These are phyloP conservation scores for Saturnispora serradocipensis DNA, from an alignment of 805 yeast genomes.

Conservation along the genomic window DNA sequence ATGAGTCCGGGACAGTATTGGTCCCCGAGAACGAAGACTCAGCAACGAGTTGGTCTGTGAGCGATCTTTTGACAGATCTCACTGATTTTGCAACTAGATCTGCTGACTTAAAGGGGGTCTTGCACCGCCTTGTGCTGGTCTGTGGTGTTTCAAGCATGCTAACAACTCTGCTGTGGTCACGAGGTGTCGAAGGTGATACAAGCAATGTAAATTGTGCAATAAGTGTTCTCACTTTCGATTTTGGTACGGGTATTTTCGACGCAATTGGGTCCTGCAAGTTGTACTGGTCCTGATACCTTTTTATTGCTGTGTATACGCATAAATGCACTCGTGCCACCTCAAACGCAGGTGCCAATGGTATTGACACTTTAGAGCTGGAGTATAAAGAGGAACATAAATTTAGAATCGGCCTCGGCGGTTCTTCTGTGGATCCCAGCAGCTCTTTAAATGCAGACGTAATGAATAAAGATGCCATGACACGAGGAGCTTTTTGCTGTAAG, in stretches of 20 bases:
- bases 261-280: constrained; percentile 40
- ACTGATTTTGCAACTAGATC: not conserved
- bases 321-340: constrained; percentile 62
- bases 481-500: not conserved
- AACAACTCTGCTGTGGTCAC: constrained; percentile 6
- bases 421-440: constrained; percentile 39
- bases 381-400: constrained; percentile 38
- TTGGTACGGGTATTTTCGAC: constrained; percentile 51
- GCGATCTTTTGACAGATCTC: constrained; percentile 5
- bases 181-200: constrained; percentile 16
- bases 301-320: constrained; percentile 55
- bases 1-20: not conserved
- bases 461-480: constrained; percentile 25
- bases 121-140: not conserved
- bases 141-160: constrained; percentile 4
- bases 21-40: not conserved
- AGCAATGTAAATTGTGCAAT: constrained; percentile 34
- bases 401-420: constrained; percentile 35
- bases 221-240: constrained; percentile 31
- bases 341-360: constrained; percentile 37
- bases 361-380: constrained; percentile 42
- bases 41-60: constrained; percentile 1
- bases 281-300: constrained; percentile 34
- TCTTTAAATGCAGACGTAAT: constrained; percentile 35
- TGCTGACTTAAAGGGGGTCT: not conserved